Percentiles rank a stretch among this genome's conserved stretches.
Conservation (phyloP, 2,329 filamentous ascomycete genomes). For the Pyricularia sp. region DNA sequence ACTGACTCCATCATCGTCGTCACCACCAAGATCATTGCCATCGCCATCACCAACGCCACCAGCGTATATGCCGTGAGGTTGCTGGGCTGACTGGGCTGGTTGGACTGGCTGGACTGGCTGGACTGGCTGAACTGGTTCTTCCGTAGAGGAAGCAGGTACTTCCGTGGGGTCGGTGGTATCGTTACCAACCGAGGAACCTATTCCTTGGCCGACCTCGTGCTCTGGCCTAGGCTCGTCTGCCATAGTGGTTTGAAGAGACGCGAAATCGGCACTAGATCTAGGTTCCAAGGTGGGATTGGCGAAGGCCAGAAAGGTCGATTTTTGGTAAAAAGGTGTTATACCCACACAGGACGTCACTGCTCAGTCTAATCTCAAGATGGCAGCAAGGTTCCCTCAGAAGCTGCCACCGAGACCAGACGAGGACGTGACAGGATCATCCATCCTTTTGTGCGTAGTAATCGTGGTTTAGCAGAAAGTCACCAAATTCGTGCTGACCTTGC, state of each 20-base stretch:
- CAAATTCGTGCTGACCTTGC: neutral
- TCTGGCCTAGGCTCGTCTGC: neutral
- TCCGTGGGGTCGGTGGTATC: neutral
- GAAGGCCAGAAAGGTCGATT: neutral
- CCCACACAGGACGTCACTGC: neutral
- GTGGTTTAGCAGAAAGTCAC: neutral
- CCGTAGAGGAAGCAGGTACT: neutral
- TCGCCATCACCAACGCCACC: neutral
- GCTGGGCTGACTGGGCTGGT: neutral
- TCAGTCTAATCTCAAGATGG: neutral
- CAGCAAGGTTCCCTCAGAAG: neutral
- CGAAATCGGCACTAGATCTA: neutral
- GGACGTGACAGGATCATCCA: neutral
- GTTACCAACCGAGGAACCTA: neutral
- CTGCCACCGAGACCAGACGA: neutral
- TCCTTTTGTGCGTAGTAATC: neutral
- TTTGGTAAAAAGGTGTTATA: neutral
- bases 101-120: neutral
- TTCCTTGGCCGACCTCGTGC: neutral
- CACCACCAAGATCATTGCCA: neutral
- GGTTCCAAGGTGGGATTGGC: neutral
- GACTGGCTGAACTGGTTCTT: neutral
- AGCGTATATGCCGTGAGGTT: neutral
- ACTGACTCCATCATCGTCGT: neutral
- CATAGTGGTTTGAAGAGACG: neutral